phyloP scores from a whole-genome alignment of 2,329 filamentous ascomycete genomes.

The Diaporthe humulicola region DNA sequence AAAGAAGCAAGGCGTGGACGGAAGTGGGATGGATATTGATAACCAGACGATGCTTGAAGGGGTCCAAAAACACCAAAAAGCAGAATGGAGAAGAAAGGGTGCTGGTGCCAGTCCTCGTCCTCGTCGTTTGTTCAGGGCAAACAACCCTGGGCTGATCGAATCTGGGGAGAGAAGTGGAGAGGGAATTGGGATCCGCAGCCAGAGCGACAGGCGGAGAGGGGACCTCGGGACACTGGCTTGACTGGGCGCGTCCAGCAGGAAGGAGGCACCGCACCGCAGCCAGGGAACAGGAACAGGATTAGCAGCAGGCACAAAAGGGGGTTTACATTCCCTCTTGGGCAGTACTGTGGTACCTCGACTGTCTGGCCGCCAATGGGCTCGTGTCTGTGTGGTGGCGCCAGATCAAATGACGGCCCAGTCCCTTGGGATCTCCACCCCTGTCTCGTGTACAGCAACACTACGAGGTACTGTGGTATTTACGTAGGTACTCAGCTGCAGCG shows the following conservation, averaged over 20 bases:
- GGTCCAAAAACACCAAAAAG: slow-evolving; percentile 26
- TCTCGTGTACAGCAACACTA: slow-evolving; percentile 21
- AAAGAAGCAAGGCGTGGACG: slow-evolving; percentile 26
- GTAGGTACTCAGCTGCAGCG: too few species aligned
- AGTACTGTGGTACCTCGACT: not conserved
- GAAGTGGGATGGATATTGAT: slow-evolving; percentile 18
- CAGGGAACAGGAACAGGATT: slow-evolving; percentile 31
- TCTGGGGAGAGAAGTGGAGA: slow-evolving; percentile 29
- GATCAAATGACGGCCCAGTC: slow-evolving; percentile 23
- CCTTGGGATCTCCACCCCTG: slow-evolving; percentile 22
- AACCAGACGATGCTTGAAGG: not conserved
- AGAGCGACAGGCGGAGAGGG: not conserved
- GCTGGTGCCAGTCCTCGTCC: not conserved
- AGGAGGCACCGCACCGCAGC: slow-evolving; percentile 11
- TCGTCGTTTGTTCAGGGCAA: slow-evolving; percentile 11
- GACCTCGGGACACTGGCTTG: slow-evolving; percentile 6
- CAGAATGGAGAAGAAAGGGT: not conserved
- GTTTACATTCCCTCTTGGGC: slow-evolving; percentile 3
- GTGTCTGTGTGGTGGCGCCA: slow-evolving; percentile 26
- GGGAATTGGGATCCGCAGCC: slow-evolving; percentile 29
- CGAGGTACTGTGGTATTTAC: not conserved
- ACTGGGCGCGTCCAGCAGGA: slow-evolving; percentile 8
- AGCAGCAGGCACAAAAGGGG: slow-evolving; percentile 24
- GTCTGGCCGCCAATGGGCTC: not conserved
- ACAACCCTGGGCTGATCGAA: slow-evolving; percentile 15